phyloP scores from a whole-genome alignment of 2,329 filamentous ascomycete species.

The Talaromyces sp. region DNA sequence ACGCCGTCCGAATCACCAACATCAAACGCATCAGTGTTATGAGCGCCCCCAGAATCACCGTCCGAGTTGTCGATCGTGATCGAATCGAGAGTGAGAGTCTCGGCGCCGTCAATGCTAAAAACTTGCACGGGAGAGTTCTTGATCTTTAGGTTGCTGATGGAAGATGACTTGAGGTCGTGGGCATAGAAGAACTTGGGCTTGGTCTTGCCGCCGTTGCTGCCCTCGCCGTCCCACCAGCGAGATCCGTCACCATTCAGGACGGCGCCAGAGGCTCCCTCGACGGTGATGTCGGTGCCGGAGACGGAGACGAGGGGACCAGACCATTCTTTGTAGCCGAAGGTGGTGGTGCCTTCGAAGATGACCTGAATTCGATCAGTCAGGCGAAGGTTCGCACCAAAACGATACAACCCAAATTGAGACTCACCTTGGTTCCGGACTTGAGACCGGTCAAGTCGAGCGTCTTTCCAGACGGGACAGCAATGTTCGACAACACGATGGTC shows the following conservation, averaged over 20 bases:
- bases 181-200: conserved; percentile 64
- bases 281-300: conserved; percentile 54
- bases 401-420: background rate
- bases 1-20: conserved; percentile 50
- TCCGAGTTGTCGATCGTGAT: conserved; percentile 58
- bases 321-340: conserved; percentile 65
- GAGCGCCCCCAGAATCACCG: conserved; percentile 46
- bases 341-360: conserved; percentile 63
- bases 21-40: conserved; percentile 61
- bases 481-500: conserved; percentile 32
- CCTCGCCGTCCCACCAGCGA: conserved; percentile 60
- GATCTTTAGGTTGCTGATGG: conserved; percentile 31
- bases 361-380: conserved; percentile 35
- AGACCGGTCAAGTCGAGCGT: conserved; percentile 31
- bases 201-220: conserved; percentile 56
- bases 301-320: conserved; percentile 60
- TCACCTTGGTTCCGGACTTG: conserved; percentile 18
- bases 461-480: conserved; percentile 33
- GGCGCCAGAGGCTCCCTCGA: conserved; percentile 52
- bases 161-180: conserved; percentile 29
- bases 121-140: conserved; percentile 36
- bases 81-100: conserved; percentile 49
- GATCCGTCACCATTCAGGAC: conserved; percentile 56
- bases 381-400: no score
- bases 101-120: conserved; percentile 39